A percentile compares a stretch with the other conserved stretches of the same genome.
phyloP scores from a whole-genome alignment of 345 rosid genomes.

The rapeseed (Brassica napus) region Da-Ae NC_063438.1:2731001-2731500 shows the following conservation, averaged over 20 bases:
- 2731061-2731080: not conserved
- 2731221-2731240: conserved; percentile 9
- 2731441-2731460: conserved; percentile 13
- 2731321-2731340: conserved; percentile 11
- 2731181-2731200: not conserved
- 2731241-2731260: conserved; percentile 33
- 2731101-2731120: not conserved
- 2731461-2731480: not conserved
- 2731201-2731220: conserved; percentile 27
- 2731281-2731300: conserved; percentile 16
- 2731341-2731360: conserved; percentile 8
- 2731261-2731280: conserved; percentile 42
- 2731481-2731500: conserved; percentile 1
- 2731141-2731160: not conserved
- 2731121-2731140: not conserved
- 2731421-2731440: not conserved
- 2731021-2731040: not conserved
- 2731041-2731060: not conserved
- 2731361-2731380: conserved; percentile 28
- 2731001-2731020: not conserved
- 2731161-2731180: not conserved
- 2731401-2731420: conserved; percentile 36
- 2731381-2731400: conserved; percentile 36
- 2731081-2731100: not conserved
- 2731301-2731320: conserved; percentile 1